Base-by-base conservation (phyloP, 306 rosid genomes). In the Cicer chorassanicum region DNA sequence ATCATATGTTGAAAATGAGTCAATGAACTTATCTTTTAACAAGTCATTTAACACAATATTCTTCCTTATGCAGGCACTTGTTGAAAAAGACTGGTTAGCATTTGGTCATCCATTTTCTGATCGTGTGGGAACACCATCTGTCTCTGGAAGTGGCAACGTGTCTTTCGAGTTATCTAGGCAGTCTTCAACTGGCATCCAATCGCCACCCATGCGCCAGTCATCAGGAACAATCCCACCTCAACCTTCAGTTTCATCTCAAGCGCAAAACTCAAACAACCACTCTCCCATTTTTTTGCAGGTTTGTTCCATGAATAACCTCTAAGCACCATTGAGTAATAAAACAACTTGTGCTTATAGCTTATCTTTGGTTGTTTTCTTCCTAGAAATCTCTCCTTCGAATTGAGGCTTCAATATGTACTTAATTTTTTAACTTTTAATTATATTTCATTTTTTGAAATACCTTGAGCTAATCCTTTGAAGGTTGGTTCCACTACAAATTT, bases 241-340 rank as follows among this genome's bases (percentile, higher is more conserved):
- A 77, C 67, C 86, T 57, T 82, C 90, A 57, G 50, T 72, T 72
- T 79, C 85, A 57, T 76, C 99, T 66, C 99, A 90, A 69, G 84
- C 90, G 1, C 94, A 91, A 61, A 88, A 78, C 75, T 81, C 85
- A 65, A 90, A 77, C 86, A 80, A 92, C 70, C 83, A 84, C 86
- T 94, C 99, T 70, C 99, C 99, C 80, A 92, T 94, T 78, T 90
- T 92, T 86, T 74, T 94, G 84, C 99, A 94, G 99, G 99, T 91
- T 29, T 59, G 90, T 79, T 73, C 53, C 74, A 43, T 75, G 19
- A 49, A 59, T 71, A 43, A 71, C 73, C 53, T 38, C 38, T 59
- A 36, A 55, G 13, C 8, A 71, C 71, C 75, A 57, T 46, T 45
- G 61, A 63, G 50, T 73, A 51, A 60, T 65, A 43, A 64, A 63